Percentiles rank a stretch among this genome's conserved stretches.
Conservation (phyloP, 768 basidiomycete species). For the Xanthoconium stramineum region DNA sequence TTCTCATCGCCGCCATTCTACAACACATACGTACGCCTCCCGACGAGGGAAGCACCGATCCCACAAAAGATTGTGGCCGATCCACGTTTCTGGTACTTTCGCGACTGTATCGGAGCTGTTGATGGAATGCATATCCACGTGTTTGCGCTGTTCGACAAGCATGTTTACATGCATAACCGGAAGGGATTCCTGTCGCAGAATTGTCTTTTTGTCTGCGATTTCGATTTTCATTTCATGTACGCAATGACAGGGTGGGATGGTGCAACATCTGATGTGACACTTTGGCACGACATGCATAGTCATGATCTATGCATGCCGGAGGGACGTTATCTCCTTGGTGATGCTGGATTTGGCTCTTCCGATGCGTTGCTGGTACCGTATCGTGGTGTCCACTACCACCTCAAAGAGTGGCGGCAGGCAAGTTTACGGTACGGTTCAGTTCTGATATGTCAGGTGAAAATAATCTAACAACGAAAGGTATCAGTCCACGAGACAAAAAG, state of each 20-base stretch:
- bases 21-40: too few species aligned
- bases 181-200: neutral
- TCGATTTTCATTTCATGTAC: neutral
- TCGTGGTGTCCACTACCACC: neutral
- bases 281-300: neutral
- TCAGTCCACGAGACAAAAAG: neutral
- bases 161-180: neutral
- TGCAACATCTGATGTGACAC: neutral
- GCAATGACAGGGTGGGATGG: neutral
- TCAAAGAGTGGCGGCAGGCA: neutral
- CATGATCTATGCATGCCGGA: neutral
- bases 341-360: neutral
- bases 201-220: neutral
- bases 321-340: neutral
- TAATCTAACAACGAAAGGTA: neutral
- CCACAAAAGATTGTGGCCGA: too few species aligned
- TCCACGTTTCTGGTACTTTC: neutral
- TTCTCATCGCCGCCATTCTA: too few species aligned
- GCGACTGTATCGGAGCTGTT: neutral
- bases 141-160: neutral
- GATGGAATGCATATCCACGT: neutral
- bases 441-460: too few species aligned
- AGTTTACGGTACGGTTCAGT: neutral
- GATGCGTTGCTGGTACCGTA: neutral
- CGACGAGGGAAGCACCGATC: too few species aligned